Conservation (phyloP, 345 rosid genomes). For the Populus davidiana region DNA sequence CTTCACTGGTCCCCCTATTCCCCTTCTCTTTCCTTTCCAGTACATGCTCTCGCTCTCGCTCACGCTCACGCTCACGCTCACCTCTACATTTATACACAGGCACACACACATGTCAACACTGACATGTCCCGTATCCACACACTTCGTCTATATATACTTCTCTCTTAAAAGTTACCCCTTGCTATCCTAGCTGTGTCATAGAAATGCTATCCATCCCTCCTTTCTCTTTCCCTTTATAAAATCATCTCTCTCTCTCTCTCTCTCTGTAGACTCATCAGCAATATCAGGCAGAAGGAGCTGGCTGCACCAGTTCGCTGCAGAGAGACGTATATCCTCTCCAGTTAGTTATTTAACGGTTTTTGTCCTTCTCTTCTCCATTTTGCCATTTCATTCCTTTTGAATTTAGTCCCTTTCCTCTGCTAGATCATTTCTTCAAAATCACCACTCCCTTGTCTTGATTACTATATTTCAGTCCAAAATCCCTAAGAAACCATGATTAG, state of each 20-base stretch:
- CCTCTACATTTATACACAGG: background rate
- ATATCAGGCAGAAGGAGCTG: background rate
- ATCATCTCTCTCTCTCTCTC: background rate
- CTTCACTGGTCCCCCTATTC: background rate
- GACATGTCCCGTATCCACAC: background rate
- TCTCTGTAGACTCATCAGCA: background rate
- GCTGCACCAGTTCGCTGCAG: background rate
- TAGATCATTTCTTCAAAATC: background rate
- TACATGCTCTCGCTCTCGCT: background rate
- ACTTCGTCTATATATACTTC: background rate
- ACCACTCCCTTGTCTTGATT: background rate
- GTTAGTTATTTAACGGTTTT: slow-evolving; percentile 21
- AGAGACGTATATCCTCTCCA: background rate
- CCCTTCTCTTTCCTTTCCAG: background rate
- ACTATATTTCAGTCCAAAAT: background rate
- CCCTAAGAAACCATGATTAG: slow-evolving; percentile 6
- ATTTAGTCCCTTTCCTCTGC: background rate
- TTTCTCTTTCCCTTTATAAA: background rate
- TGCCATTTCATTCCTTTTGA: background rate
- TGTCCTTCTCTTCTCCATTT: background rate
- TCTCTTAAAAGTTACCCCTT: background rate
- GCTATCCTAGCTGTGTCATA: background rate
- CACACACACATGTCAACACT: background rate
- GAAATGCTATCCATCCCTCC: background rate
- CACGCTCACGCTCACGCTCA: background rate